Evolutionary conservation across 1,284 basidiomycete genomes (phyloP).

Genomic region (Inonotus hispidus): DNA sequence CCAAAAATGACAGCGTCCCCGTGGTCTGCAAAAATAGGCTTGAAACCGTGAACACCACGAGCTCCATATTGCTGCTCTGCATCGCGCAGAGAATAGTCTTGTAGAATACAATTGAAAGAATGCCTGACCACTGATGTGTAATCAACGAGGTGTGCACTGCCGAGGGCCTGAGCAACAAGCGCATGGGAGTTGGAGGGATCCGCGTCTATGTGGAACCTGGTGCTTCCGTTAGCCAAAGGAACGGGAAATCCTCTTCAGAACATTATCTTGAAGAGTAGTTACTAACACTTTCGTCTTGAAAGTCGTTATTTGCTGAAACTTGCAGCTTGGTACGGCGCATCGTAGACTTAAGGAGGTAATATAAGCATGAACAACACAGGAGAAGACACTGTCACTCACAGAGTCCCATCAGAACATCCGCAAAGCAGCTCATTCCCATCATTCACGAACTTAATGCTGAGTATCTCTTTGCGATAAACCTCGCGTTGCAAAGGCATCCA

Average conservation of each 20-base stretch:
- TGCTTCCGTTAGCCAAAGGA: constrained; percentile 8
- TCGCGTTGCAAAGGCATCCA: constrained; percentile 54
- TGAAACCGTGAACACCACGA: constrained; percentile 34
- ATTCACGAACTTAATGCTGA: constrained; percentile 53
- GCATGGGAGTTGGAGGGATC: constrained; percentile 41
- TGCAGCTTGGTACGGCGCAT: constrained; percentile 47
- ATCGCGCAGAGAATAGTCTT: constrained; percentile 42
- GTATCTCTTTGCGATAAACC: constrained; percentile 55
- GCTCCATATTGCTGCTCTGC: constrained; percentile 24
- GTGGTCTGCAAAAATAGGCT: constrained; percentile 45
- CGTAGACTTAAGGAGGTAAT: background rate
- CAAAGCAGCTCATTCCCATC: constrained; percentile 59
- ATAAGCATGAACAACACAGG: background rate
- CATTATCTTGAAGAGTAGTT: constrained; percentile 3
- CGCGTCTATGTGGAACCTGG: constrained; percentile 47
- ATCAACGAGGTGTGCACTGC: constrained; percentile 41
- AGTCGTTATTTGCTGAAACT: constrained; percentile 49
- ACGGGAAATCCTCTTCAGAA: background rate
- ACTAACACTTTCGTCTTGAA: constrained; percentile 51
- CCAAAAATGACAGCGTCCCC: constrained; percentile 53
- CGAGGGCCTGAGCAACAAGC: constrained; percentile 45
- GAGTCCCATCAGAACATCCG: constrained; percentile 59
- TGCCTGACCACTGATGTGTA: constrained; percentile 35
- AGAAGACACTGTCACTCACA: constrained; percentile 36
- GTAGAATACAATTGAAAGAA: constrained; percentile 45